phyloP scores from a whole-genome alignment of 805 yeast genomes.

The Sungouiella thailandica region DNA sequence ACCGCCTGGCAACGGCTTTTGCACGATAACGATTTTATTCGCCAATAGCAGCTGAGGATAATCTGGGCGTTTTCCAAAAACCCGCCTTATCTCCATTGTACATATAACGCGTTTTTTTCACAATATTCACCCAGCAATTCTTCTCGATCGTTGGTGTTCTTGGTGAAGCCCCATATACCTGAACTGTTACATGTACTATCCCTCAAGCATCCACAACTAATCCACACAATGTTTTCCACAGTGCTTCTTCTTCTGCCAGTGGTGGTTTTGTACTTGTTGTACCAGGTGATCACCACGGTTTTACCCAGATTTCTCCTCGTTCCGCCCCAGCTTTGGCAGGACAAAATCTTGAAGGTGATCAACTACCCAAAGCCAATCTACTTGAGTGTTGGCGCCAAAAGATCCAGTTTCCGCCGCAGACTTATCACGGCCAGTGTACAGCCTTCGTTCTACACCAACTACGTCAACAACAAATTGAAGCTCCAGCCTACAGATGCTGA shows the following conservation, averaged over 20 bases:
- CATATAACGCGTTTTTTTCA: no score
- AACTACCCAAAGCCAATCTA: conserved; percentile 31
- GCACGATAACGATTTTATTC: no score
- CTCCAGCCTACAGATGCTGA: conserved; percentile 25
- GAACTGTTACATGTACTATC: no score
- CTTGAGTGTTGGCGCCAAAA: conserved; percentile 29
- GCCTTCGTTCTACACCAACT: conserved; percentile 38
- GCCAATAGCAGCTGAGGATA: no score
- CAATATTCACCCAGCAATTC: no score
- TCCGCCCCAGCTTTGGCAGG: conserved; percentile 37
- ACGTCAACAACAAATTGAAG: conserved; percentile 31
- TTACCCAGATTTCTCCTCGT: conserved; percentile 33
- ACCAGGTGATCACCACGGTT: conserved; percentile 18
- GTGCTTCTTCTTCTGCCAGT: conserved; percentile 7
- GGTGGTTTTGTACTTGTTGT: conserved; percentile 9
- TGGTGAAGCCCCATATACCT: no score
- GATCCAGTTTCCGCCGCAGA: conserved; percentile 37
- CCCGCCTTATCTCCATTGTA: no score
- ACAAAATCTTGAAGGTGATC: conserved; percentile 28
- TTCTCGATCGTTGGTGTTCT: no score
- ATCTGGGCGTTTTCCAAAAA: no score
- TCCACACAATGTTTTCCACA: conserved; percentile 3
- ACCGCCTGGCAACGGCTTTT: no score
- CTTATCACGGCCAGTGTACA: conserved; percentile 29
- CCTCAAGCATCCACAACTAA: no score